phyloP scores from a whole-genome alignment of 306 rosid species.

The Calophaca sinica region DNA sequence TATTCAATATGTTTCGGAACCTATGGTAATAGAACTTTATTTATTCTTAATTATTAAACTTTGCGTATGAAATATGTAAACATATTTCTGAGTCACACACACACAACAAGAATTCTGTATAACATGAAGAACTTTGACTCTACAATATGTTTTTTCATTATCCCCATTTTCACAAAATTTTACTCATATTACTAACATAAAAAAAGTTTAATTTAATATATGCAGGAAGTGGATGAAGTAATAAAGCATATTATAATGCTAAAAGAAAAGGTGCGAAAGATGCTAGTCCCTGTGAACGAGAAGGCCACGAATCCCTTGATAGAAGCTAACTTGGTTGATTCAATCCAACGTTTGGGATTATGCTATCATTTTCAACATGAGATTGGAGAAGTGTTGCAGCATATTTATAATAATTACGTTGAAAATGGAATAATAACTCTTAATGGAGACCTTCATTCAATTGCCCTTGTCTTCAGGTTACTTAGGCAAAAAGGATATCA shows the following conservation, averaged over 20 bases:
- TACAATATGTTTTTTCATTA: too few relatives aligned
- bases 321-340: constrained; percentile 18
- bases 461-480: constrained; percentile 34
- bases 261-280: constrained; percentile 5
- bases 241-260: background rate
- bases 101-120: too few relatives aligned
- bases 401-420: constrained; percentile 9
- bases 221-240: constrained; percentile 14
- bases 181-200: too few relatives aligned
- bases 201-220: background rate
- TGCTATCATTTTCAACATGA: constrained; percentile 32
- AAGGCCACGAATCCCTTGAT: background rate
- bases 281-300: background rate
- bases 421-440: constrained; percentile 10
- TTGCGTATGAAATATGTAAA: too few relatives aligned
- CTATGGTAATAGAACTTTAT: background rate
- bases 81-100: too few relatives aligned
- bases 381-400: constrained; percentile 21
- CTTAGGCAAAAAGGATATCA: constrained; percentile 33
- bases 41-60: too few relatives aligned
- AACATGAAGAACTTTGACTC: too few relatives aligned
- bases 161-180: too few relatives aligned
- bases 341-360: constrained; percentile 33
- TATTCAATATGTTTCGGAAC: constrained; percentile 1
- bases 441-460: background rate